These are phyloP conservation scores for Asterella californica DNA, from an alignment of 225 moss, liverwort and hornwort species.

Conservation along the genomic window DNA sequence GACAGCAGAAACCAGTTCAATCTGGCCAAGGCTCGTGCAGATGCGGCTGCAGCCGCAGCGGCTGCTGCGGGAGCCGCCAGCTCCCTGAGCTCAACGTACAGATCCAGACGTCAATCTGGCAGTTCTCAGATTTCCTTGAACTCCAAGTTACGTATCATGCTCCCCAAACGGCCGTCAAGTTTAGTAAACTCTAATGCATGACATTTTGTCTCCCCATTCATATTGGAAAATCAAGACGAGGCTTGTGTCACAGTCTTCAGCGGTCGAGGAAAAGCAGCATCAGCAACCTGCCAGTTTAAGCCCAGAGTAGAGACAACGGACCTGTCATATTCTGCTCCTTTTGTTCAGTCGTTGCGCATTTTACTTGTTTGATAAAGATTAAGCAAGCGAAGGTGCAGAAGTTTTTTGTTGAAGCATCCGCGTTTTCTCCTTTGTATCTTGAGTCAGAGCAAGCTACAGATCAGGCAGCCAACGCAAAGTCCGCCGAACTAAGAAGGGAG, in stretches of 20 bases:
- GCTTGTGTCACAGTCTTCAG: not conserved
- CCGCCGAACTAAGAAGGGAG: slow-evolving; percentile 28
- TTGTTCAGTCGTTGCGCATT: not conserved
- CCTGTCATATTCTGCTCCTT: not conserved
- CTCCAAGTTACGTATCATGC: slow-evolving; percentile 47
- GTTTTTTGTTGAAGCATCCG: not conserved
- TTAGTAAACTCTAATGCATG: not conserved
- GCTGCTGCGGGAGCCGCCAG: slow-evolving; percentile 36
- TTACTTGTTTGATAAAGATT: not conserved
- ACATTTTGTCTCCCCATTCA: not conserved
- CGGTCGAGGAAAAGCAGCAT: too few relatives aligned
- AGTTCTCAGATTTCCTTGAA: slow-evolving; percentile 79
- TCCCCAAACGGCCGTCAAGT: not conserved
- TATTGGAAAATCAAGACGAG: not conserved
- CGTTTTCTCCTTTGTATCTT: not conserved
- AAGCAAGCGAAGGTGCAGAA: not conserved
- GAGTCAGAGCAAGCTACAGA: slow-evolving; percentile 34
- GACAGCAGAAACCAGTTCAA: slow-evolving; percentile 71
- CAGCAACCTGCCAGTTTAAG: too few relatives aligned
- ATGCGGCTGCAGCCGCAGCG: slow-evolving; percentile 63
- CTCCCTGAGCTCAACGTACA: slow-evolving; percentile 59
- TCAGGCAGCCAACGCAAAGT: slow-evolving; percentile 18
- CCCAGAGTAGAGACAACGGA: too few relatives aligned
- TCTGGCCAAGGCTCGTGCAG: slow-evolving; percentile 79
- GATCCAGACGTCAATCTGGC: slow-evolving; percentile 67